phyloP scores from a whole-genome alignment of 108 stramenopile genomes.

The Conticribra guillardii region DNA sequence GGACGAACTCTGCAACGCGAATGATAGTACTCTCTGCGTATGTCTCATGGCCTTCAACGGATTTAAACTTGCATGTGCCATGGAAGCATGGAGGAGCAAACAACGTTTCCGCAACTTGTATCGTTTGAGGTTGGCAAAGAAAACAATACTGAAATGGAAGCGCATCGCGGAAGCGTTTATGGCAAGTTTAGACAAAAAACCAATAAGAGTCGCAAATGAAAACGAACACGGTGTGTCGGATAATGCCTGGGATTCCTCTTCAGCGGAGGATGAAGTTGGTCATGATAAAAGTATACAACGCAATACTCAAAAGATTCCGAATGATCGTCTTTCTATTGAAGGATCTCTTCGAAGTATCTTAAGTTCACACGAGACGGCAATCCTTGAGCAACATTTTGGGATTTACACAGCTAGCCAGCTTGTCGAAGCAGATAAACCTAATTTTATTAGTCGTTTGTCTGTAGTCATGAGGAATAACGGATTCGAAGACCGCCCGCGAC shows the following conservation, averaged over 20 bases:
- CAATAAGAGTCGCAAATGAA: slow-evolving; percentile 4
- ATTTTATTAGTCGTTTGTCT: slow-evolving; percentile 1
- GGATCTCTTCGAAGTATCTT: slow-evolving; percentile 6
- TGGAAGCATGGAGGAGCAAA: slow-evolving; percentile 21
- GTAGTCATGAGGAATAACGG: slow-evolving; percentile 1
- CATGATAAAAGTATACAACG: too few species aligned
- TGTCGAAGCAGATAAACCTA: slow-evolving; percentile 6
- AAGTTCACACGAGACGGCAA: not conserved
- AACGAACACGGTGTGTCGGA: too few species aligned
- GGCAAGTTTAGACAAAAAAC: not conserved
- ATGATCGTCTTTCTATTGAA: not conserved
- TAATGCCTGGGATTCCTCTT: too few species aligned
- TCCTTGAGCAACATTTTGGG: not conserved
- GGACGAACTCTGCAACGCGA: slow-evolving; percentile 10
- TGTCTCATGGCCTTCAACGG: slow-evolving; percentile 14
- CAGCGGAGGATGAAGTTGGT: too few species aligned
- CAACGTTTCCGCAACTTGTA: slow-evolving; percentile 3
- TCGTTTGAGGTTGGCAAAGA: slow-evolving; percentile 11
- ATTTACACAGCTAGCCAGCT: slow-evolving; percentile 19
- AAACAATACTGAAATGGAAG: not conserved
- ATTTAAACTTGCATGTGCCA: slow-evolving; percentile 26
- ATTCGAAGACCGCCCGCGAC: slow-evolving; percentile 4
- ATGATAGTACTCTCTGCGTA: not conserved
- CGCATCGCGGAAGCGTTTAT: not conserved
- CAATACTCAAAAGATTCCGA: too few species aligned